These are phyloP conservation scores for Pythium myriotylum DNA, from an alignment of 352 stramenopile species.

Conservation along the genomic window DNA sequence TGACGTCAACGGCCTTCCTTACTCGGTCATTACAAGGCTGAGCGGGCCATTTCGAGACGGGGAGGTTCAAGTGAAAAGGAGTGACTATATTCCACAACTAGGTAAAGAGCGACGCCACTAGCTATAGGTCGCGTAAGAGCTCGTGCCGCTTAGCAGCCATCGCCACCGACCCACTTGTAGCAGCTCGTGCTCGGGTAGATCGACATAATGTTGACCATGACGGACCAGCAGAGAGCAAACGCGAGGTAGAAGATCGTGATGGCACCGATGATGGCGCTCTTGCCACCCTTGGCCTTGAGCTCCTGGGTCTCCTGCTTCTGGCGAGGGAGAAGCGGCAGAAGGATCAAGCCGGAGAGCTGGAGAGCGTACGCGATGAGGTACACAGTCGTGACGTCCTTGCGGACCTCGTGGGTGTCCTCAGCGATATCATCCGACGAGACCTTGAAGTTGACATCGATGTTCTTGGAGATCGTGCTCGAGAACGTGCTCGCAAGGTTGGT, in stretches of 20 bases:
- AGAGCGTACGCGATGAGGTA: constrained; percentile 44
- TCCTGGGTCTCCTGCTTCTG: constrained; percentile 33
- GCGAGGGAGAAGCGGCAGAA: constrained; percentile 33
- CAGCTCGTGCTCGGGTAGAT: constrained; percentile 1
- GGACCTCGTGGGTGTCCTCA: constrained; percentile 36
- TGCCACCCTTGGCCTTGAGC: constrained; percentile 16
- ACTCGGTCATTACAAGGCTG: too few relatives aligned
- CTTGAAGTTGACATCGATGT: constrained; percentile 38
- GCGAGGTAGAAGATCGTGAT: constrained; percentile 18
- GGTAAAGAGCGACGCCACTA: too few relatives aligned
- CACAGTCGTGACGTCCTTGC: constrained; percentile 42
- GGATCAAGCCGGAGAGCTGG: constrained; percentile 38
- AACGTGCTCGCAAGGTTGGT: constrained; percentile 43
- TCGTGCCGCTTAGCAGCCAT: not conserved
- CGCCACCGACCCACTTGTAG: not conserved
- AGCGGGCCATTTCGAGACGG: too few relatives aligned
- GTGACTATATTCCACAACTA: too few relatives aligned
- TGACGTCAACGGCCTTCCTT: too few relatives aligned
- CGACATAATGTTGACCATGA: constrained; percentile 24
- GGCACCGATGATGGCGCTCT: constrained; percentile 14
- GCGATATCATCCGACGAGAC: constrained; percentile 38
- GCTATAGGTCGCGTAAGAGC: too few relatives aligned
- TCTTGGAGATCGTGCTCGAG: constrained; percentile 34
- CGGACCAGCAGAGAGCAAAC: constrained; percentile 5
- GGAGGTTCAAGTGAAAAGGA: too few relatives aligned